Evolutionary conservation across 1,284 basidiomycete genomes (phyloP), one percentile per base, ranked within the genome.

Genomic region (Leucoagaricus sp.): DNA sequence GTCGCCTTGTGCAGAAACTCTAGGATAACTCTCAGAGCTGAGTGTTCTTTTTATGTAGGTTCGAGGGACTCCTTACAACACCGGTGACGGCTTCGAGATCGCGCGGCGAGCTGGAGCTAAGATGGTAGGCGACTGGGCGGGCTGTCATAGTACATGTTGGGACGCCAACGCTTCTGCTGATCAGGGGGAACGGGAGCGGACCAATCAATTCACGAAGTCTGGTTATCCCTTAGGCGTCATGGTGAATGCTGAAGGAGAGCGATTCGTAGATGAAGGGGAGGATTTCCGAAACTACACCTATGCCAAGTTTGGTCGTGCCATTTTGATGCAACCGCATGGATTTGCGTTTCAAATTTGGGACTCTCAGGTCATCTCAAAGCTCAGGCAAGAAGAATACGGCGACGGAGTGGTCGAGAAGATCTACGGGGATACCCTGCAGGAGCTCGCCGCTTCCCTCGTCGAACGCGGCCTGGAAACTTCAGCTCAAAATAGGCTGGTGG

Each of bases 261-360:
- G 86, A 13, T 89, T 88, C 63, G 85, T 87, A 12, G 85, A 88
- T 61, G 86, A 89, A 67, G 86, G 86, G 42, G 79, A 80, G 60
- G 86, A 89, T 69, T 86, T 82, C 65, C 78, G 86, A 46, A 88
- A 86, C 66, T 87, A 84, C 62, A 89, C 86, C 1, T 89, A 89
- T 61, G 85, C 86, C 15, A 83, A 81, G 66, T 87, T 84, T 60
- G 86, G 85, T 3, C 75, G 74, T 38, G 80, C 78, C 46, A 84
- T 87, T 51, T 72, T 87, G 48, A 59, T 67, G 17, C 84, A 89
- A 64, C 83, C 82, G 0, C 79, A 75, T 15, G 80, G 82, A 4
- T 76, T 71, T 59, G 86, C 79, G 6, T 88, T 86, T 64, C 87
- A 89, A 63, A 67, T 88, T 7, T 88, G 77, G 77, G 85, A 86